phyloP scores from a whole-genome alignment of 1,284 basidiomycete genomes.

The Leccinum proximum region DNA sequence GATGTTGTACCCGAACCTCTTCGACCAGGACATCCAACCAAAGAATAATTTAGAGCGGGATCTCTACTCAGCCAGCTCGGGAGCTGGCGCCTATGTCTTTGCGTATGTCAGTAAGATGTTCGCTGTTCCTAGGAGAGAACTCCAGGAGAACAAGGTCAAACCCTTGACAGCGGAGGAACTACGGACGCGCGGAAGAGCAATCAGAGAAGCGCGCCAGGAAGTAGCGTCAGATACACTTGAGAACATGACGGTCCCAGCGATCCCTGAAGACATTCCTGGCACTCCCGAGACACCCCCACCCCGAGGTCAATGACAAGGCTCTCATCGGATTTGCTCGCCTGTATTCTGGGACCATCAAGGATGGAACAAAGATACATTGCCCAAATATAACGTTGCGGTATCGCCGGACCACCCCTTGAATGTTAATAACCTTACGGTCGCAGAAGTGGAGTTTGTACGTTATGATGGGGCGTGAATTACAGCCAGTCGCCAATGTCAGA shows the following conservation, averaged over 20 bases:
- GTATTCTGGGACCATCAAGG: conserved; percentile 84
- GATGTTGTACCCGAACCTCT: conserved; percentile 87
- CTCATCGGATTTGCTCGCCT: conserved; percentile 92
- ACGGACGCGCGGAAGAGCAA: conserved; percentile 64
- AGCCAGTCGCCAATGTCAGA: conserved; percentile 80
- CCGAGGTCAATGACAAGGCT: conserved; percentile 47
- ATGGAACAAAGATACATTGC: conserved; percentile 73
- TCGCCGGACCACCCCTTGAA: conserved; percentile 71
- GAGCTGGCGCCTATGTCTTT: conserved; percentile 58
- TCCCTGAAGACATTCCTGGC: conserved; percentile 15
- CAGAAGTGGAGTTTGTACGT: conserved; percentile 83
- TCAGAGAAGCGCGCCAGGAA: conserved; percentile 49
- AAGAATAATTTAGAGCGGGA: conserved; percentile 82
- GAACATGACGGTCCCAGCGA: conserved; percentile 20
- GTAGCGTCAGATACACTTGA: conserved; percentile 29
- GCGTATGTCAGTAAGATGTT: conserved; percentile 99
- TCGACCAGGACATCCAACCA: conserved; percentile 53
- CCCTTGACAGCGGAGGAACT: conserved; percentile 87
- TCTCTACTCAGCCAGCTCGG: conserved; percentile 74
- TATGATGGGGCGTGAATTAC: conserved; percentile 98
- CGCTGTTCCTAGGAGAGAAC: conserved; percentile 74
- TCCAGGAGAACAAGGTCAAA: conserved; percentile 85
- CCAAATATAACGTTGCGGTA: conserved; percentile 82
- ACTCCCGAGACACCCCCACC: conserved; percentile 9
- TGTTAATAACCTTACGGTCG: conserved; percentile 59